These are phyloP conservation scores for Helianthus tuberosus DNA, from an alignment of 129 eudicot species.

Conservation along the genomic window DNA sequence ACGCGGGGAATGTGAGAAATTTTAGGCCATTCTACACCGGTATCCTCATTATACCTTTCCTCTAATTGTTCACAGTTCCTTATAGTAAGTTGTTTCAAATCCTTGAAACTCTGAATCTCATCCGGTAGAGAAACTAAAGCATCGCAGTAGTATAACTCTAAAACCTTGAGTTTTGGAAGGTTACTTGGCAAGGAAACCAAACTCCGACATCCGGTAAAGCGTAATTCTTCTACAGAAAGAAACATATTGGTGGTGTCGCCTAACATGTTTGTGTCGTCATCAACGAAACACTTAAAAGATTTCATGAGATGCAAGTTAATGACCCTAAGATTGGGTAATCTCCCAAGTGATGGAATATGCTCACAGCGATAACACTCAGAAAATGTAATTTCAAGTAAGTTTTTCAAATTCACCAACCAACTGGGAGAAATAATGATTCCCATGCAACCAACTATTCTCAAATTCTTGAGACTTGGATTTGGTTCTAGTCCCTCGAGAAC, in stretches of 20 bases:
- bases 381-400: too few relatives aligned
- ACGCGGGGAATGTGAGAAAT: conserved; percentile 23
- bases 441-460: too few relatives aligned
- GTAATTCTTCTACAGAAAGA: not conserved
- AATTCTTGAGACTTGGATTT: too few relatives aligned
- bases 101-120: not conserved
- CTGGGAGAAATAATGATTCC: too few relatives aligned
- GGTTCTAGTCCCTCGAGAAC: too few relatives aligned
- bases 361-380: too few relatives aligned
- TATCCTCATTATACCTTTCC: not conserved
- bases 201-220: not conserved
- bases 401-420: too few relatives aligned
- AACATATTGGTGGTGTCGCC: not conserved
- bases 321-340: too few relatives aligned
- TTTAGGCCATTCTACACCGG: conserved; percentile 13
- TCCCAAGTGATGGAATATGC: too few relatives aligned
- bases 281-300: not conserved
- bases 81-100: not conserved
- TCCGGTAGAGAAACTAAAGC: not conserved
- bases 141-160: too few relatives aligned
- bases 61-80: not conserved
- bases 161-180: not conserved
- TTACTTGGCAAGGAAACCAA: not conserved
- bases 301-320: too few relatives aligned
- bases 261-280: not conserved